Percentiles rank a stretch among this genome's conserved stretches.
Evolutionary conservation across 441 rosid species (phyloP).

Genomic region (Adansonia grandidieri): DNA sequence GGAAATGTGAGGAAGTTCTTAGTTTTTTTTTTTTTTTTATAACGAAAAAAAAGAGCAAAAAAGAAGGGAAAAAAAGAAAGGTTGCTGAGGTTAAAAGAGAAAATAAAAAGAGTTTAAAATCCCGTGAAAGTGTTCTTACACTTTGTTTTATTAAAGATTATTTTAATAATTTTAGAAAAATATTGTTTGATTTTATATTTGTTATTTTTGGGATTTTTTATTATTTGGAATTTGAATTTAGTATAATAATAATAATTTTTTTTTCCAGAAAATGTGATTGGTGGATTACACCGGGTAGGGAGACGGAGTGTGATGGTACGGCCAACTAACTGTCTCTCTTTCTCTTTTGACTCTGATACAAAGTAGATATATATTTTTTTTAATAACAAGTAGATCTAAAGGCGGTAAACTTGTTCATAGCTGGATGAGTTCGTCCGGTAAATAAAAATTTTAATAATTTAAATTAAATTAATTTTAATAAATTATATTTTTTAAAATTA

Average conservation of each 20-base stretch:
- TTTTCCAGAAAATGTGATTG: not conserved
- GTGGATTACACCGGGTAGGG: conserved; percentile 10
- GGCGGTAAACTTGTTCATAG: too few relatives aligned
- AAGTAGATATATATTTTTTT: too few relatives aligned
- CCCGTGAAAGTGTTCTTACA: not conserved
- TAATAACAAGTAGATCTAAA: too few relatives aligned
- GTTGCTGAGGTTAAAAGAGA: not conserved
- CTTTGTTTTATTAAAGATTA: not conserved
- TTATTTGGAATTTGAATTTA: not conserved
- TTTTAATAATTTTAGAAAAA: too few relatives aligned
- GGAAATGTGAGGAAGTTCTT: conserved; percentile 16
- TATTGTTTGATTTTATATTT: too few relatives aligned
- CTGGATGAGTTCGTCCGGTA: too few relatives aligned
- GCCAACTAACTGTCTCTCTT: conserved; percentile 44
- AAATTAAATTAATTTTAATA: too few relatives aligned
- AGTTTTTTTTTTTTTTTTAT: not conserved
- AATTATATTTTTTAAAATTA: too few relatives aligned
- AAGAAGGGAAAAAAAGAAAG: not conserved
- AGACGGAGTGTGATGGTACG: not conserved
- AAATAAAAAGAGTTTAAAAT: too few relatives aligned
- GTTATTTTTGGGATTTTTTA: too few relatives aligned
- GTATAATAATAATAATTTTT: not conserved
- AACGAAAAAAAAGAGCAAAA: not conserved
- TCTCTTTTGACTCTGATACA: conserved; percentile 31
- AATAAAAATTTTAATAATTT: too few relatives aligned